Evolutionary conservation across 1,284 basidiomycete species (phyloP).

Genomic region (Ganoderma sinense): DNA sequence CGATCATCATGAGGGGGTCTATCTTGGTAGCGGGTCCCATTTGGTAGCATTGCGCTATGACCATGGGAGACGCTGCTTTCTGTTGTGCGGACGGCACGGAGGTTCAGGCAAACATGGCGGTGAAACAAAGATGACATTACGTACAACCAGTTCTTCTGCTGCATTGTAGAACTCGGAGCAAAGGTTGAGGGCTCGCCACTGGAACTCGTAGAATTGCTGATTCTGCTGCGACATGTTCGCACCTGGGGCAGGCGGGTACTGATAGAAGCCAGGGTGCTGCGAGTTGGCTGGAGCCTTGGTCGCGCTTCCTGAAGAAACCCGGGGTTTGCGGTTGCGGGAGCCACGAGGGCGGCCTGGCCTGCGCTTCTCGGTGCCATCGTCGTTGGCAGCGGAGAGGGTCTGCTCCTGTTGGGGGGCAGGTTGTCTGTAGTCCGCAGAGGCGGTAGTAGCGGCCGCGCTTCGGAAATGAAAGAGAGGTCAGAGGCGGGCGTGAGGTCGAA

Average conservation of each 20-base stretch:
- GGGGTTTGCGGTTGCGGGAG: slow-evolving; percentile 72
- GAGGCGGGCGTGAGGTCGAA: slow-evolving; percentile 23
- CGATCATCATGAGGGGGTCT: slow-evolving; percentile 75
- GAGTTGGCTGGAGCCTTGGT: slow-evolving; percentile 47
- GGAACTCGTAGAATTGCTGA: slow-evolving; percentile 83
- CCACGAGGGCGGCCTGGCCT: slow-evolving; percentile 77
- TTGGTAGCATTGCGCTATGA: slow-evolving; percentile 81
- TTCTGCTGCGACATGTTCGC: slow-evolving; percentile 64
- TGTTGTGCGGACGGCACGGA: slow-evolving; percentile 38
- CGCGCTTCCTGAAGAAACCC: slow-evolving; percentile 40
- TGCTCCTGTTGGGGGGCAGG: slow-evolving; percentile 26
- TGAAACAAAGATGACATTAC: slow-evolving; percentile 41
- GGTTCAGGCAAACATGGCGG: slow-evolving; percentile 12
- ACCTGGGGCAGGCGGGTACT: slow-evolving; percentile 42
- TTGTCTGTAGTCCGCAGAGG: slow-evolving; percentile 30
- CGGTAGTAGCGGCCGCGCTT: slow-evolving; percentile 30
- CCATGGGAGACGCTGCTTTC: slow-evolving; percentile 77
- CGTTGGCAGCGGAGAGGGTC: slow-evolving; percentile 27
- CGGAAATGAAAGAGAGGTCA: slow-evolving; percentile 23
- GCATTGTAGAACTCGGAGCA: slow-evolving; percentile 86
- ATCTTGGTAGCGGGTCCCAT: slow-evolving; percentile 71
- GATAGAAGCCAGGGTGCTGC: slow-evolving; percentile 52
- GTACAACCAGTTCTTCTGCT: slow-evolving; percentile 81
- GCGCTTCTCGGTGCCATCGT: slow-evolving; percentile 57
- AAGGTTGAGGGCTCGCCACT: slow-evolving; percentile 81